A percentile compares a stretch with the other conserved stretches of the same genome.
These are phyloP conservation scores for Saraca asoca DNA, from an alignment of 331 rosid species.

Conservation along the genomic window DNA sequence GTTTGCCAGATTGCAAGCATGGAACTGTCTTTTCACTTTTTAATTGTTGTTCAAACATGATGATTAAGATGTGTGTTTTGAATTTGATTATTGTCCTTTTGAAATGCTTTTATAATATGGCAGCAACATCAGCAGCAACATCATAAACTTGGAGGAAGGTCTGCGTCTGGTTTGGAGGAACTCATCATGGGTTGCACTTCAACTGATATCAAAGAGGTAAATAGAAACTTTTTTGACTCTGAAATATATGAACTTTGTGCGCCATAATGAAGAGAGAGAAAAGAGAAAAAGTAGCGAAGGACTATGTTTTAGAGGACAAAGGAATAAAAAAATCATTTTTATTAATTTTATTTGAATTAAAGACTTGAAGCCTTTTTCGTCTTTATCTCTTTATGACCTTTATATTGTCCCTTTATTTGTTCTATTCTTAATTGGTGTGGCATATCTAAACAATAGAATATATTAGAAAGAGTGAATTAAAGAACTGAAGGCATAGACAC, in stretches of 20 bases:
- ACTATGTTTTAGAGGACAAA: too few relatives aligned
- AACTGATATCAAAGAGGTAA: slow-evolving; percentile 79
- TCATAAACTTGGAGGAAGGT: slow-evolving; percentile 81
- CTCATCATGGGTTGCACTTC: slow-evolving; percentile 99
- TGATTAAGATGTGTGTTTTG: slow-evolving; percentile 41
- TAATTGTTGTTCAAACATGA: slow-evolving; percentile 44
- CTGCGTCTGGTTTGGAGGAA: slow-evolving; percentile 95
- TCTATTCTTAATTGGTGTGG: neutral
- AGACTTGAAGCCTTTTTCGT: slow-evolving; percentile 40
- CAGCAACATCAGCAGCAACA: slow-evolving; percentile 71
- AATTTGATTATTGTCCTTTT: slow-evolving; percentile 34
- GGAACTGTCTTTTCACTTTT: slow-evolving; percentile 42
- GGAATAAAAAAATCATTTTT: slow-evolving; percentile 28
- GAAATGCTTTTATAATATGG: slow-evolving; percentile 38
- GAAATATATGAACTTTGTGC: slow-evolving; percentile 58
- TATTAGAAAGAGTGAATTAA: slow-evolving; percentile 28
- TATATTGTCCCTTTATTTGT: slow-evolving; percentile 26
- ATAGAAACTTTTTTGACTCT: slow-evolving; percentile 59
- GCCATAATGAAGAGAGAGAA: slow-evolving; percentile 43
- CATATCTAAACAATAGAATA: slow-evolving; percentile 35
- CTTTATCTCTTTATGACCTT: slow-evolving; percentile 42
- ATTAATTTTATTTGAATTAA: slow-evolving; percentile 57
- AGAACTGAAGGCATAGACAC: neutral
- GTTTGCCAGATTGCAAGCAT: slow-evolving; percentile 43
- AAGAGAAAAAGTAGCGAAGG: slow-evolving; percentile 31